phyloP scores from a whole-genome alignment of 805 yeast species.

The Hanseniaspora meyeri region DNA sequence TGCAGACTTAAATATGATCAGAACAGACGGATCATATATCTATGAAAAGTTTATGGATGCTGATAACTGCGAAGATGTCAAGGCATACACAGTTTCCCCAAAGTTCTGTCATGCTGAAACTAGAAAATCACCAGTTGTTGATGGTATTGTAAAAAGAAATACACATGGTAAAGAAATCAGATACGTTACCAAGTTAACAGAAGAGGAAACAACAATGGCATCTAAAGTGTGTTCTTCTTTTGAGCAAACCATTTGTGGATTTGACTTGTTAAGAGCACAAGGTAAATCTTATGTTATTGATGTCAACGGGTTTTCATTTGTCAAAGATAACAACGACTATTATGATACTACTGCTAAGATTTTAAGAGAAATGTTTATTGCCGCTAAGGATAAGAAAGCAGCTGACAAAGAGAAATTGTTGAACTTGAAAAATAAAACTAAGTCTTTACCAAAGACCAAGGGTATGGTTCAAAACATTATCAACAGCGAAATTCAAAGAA shows the following conservation, averaged over 20 bases:
- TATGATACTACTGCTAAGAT: conserved; percentile 75
- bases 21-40: conserved; percentile 82
- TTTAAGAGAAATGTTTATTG: conserved; percentile 57
- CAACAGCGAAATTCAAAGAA: conserved; percentile 5
- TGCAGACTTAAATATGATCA: conserved; percentile 56
- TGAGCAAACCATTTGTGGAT: conserved; percentile 92
- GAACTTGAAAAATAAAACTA: conserved; percentile 16
- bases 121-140: conserved; percentile 97
- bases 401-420: conserved; percentile 30
- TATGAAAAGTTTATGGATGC: conserved; percentile 96
- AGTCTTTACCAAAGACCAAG: conserved; percentile 3
- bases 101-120: conserved; percentile 94
- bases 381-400: conserved; percentile 42
- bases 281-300: conserved; percentile 89
- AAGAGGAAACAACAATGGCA: conserved; percentile 73
- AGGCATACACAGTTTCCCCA: conserved; percentile 93
- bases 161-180: conserved; percentile 96
- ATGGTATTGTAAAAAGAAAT: conserved; percentile 92
- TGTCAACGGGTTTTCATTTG: conserved; percentile 96
- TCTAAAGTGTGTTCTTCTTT: conserved; percentile 58
- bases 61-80: conserved; percentile 95
- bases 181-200: conserved; percentile 66
- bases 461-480: conserved; percentile 6
- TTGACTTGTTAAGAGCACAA: conserved; percentile 79
- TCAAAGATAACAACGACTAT: conserved; percentile 76